These are phyloP conservation scores for Benincasa hispida DNA, from an alignment of 306 rosid genomes.

Conservation along the genomic window DNA sequence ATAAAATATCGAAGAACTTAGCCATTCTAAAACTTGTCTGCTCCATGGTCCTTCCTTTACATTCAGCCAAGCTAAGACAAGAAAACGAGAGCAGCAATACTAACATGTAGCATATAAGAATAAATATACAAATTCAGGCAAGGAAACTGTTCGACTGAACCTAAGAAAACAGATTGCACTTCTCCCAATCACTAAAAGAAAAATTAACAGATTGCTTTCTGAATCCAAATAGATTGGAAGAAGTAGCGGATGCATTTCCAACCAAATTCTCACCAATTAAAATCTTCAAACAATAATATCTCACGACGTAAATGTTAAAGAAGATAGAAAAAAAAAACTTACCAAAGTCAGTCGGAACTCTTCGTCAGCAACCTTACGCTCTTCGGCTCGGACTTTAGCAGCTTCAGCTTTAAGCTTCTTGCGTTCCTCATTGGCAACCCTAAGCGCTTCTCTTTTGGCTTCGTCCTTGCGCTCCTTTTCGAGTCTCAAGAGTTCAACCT, in stretches of 20 bases:
- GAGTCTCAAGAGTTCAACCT: slow-evolving; percentile 47
- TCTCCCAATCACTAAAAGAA: neutral
- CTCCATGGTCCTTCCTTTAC: neutral
- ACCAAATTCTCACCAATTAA: neutral
- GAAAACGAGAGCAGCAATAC: neutral
- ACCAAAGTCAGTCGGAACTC: slow-evolving; percentile 64
- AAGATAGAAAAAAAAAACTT: neutral
- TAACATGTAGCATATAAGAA: neutral
- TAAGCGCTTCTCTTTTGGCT: slow-evolving; percentile 46
- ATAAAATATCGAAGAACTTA: neutral
- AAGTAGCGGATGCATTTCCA: neutral
- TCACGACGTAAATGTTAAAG: neutral
- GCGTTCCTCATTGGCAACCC: slow-evolving; percentile 58
- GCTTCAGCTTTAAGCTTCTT: slow-evolving; percentile 62
- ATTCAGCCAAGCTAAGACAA: neutral
- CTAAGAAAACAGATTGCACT: neutral
- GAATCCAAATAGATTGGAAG: neutral
- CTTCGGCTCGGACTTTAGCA: slow-evolving; percentile 50
- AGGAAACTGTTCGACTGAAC: neutral
- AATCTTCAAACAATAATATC: neutral
- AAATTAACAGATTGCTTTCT: neutral
- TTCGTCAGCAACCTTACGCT: slow-evolving; percentile 45
- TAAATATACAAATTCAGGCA: neutral
- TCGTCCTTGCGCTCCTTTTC: slow-evolving; percentile 66
- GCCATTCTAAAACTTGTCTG: neutral